These are phyloP conservation scores for Collybia nuda DNA, from an alignment of 768 basidiomycete species.

Conservation along the genomic window DNA sequence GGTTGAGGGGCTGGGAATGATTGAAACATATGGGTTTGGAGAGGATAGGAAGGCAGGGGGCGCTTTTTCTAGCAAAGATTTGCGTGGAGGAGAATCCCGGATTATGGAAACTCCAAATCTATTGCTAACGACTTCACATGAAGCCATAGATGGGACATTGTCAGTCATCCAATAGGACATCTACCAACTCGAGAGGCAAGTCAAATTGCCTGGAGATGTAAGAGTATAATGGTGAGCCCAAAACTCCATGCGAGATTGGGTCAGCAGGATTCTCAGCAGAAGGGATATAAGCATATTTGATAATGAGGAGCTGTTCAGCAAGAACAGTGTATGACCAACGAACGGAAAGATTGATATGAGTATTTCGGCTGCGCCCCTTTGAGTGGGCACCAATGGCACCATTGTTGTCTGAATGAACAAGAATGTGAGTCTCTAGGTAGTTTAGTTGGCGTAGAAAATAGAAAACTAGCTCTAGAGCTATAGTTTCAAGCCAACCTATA, in stretches of 20 bases:
- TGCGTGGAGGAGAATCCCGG: too few species aligned
- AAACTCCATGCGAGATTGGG: slow-evolving; percentile 1
- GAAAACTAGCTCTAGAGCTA: slow-evolving; percentile 21
- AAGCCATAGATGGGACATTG: neutral
- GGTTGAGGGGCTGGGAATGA: too few species aligned
- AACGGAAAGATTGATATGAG: slow-evolving; percentile 1
- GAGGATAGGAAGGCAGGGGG: too few species aligned
- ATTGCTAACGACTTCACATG: slow-evolving; percentile 1
- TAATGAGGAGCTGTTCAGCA: neutral
- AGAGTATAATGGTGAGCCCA: neutral
- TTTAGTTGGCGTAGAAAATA: neutral
- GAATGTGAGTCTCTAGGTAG: slow-evolving; percentile 4
- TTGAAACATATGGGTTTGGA: too few species aligned
- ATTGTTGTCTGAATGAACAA: slow-evolving; percentile 4
- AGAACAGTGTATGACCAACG: neutral
- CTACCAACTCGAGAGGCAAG: neutral
- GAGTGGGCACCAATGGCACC: slow-evolving; percentile 4
- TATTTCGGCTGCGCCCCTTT: neutral
- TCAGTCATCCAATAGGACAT: neutral
- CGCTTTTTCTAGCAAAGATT: neutral
- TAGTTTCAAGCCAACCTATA: slow-evolving; percentile 27
- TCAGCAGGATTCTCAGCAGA: slow-evolving; percentile 5
- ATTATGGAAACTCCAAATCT: too few species aligned
- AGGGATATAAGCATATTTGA: slow-evolving; percentile 5
- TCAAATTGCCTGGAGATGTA: neutral